Evolutionary conservation across 148 eudicot species (phyloP).

Genomic region (Rhododendron simsii): DNA sequence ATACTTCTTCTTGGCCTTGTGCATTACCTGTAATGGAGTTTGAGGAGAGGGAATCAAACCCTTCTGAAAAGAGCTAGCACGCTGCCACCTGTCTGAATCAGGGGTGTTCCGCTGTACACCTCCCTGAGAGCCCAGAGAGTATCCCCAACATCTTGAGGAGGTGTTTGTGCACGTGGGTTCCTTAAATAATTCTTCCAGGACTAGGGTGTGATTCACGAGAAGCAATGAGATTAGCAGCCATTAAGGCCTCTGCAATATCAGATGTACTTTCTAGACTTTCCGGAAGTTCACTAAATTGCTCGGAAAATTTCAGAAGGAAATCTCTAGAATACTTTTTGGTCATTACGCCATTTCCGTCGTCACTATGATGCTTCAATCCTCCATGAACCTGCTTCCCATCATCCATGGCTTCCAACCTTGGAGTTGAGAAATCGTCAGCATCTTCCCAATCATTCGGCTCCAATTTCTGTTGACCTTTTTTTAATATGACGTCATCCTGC

Average conservation of each 20-base stretch:
- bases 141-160: constrained; percentile 54
- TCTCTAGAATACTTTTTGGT: constrained; percentile 75
- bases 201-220: constrained; percentile 52
- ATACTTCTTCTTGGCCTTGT: constrained; percentile 86
- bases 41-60: constrained; percentile 78
- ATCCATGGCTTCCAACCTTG: constrained; percentile 46
- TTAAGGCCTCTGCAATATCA: constrained; percentile 43
- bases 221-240: constrained; percentile 26
- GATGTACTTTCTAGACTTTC: constrained; percentile 44
- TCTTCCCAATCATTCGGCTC: constrained; percentile 99
- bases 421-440: constrained; percentile 78
- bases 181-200: constrained; percentile 53
- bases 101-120: constrained; percentile 51
- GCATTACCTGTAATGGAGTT: constrained; percentile 56
- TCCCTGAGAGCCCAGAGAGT: constrained; percentile 42
- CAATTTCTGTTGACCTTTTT: constrained; percentile 36
- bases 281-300: constrained; percentile 58
- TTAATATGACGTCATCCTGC: constrained; percentile 16
- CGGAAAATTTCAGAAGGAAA: constrained; percentile 74
- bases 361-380: constrained; percentile 13
- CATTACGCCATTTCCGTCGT: constrained; percentile 33
- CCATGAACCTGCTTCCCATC: constrained; percentile 22
- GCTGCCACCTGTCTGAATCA: constrained; percentile 83
- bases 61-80: constrained; percentile 47
- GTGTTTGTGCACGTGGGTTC: constrained; percentile 50